Percentiles rank a stretch among this genome's conserved stretches.
Conservation (phyloP, 2,329 filamentous ascomycete genomes). For the Curvularia sp. region DNA sequence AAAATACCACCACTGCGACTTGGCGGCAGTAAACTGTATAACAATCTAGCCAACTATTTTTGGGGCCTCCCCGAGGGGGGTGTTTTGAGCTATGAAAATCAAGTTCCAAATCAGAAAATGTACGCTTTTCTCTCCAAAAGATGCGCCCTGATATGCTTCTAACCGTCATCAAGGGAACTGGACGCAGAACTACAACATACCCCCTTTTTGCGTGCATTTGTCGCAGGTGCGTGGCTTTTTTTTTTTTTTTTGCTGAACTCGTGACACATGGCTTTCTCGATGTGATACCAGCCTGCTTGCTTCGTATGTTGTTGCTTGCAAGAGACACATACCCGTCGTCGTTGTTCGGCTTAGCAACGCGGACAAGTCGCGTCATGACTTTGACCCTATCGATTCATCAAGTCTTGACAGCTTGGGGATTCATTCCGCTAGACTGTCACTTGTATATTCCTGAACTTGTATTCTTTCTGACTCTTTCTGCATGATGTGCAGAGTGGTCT, state of each 20-base stretch:
- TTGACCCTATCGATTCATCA: too few relatives aligned
- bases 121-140: constrained; percentile 33
- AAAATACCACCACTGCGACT: constrained; percentile 21
- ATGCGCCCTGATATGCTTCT: constrained; percentile 25
- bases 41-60: constrained; percentile 27
- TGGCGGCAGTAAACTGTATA: constrained; percentile 31
- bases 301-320: too few relatives aligned
- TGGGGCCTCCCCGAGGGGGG: constrained; percentile 6
- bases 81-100: constrained; percentile 23
- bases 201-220: background rate
- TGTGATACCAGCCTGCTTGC: background rate
- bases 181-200: too few relatives aligned
- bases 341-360: background rate
- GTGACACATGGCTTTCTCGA: background rate
- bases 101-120: constrained; percentile 42
- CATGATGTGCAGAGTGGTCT: too few relatives aligned
- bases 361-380: too few relatives aligned
- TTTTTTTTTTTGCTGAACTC: background rate
- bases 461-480: too few relatives aligned
- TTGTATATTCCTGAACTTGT: too few relatives aligned
- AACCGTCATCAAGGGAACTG: constrained; percentile 38
- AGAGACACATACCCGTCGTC: too few relatives aligned
- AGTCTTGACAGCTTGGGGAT: too few relatives aligned
- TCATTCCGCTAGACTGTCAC: too few relatives aligned
- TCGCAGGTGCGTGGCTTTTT: constrained; percentile 10